Evolutionary conservation across 1,139 yeast species (phyloP).

Genomic region (Pichia sp.): DNA sequence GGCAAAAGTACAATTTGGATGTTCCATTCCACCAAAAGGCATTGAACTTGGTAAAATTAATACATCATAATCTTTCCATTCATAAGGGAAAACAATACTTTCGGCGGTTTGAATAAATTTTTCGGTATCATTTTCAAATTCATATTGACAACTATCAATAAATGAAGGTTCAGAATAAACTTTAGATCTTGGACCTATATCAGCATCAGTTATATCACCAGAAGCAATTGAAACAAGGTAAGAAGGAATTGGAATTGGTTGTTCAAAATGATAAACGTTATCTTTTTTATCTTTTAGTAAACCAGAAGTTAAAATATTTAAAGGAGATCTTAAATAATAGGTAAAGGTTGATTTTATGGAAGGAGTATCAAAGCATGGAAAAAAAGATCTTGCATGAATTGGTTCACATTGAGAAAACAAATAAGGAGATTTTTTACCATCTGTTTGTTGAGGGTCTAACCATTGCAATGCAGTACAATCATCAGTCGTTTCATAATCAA

Average conservation of each 20-base stretch:
- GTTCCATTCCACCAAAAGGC: constrained; percentile 97
- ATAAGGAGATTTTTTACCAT: constrained; percentile 65
- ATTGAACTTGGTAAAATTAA: constrained; percentile 75
- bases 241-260: constrained; percentile 80
- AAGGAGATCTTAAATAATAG: constrained; percentile 56
- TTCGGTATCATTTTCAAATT: constrained; percentile 75
- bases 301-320: constrained; percentile 71
- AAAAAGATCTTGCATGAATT: constrained; percentile 80
- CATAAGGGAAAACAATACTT: constrained; percentile 69
- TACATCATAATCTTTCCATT: constrained; percentile 81
- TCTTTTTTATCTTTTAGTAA: constrained; percentile 29
- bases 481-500: constrained; percentile 61
- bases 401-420: constrained; percentile 90
- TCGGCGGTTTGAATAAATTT: constrained; percentile 78
- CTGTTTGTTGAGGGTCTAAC: constrained; percentile 72
- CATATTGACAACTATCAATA: constrained; percentile 65
- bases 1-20: constrained; percentile 85
- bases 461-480: constrained; percentile 84
- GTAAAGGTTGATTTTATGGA: constrained; percentile 64
- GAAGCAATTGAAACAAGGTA: constrained; percentile 82
- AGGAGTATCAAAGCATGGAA: constrained; percentile 92
- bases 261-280: constrained; percentile 44
- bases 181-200: constrained; percentile 81
- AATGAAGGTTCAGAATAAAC: constrained; percentile 75
- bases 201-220: constrained; percentile 64